Conservation (phyloP, 345 rosid genomes). For the Citrus inodora region DNA sequence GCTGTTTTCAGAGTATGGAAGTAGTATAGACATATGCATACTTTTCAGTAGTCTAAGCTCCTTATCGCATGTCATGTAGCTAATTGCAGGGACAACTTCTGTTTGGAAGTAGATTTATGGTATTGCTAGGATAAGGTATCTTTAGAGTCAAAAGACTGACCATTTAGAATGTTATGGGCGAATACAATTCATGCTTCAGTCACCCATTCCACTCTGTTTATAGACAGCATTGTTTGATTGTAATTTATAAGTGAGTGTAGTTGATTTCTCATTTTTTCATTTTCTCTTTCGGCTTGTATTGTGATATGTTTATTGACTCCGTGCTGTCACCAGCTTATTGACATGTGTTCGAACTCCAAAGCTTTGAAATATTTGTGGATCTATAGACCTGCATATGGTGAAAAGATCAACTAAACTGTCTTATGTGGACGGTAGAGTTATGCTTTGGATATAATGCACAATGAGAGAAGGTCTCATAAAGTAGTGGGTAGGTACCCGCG, state of each 20-base stretch:
- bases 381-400: background rate
- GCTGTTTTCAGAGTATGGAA: background rate
- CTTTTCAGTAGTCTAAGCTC: background rate
- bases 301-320: background rate
- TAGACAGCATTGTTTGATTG: background rate
- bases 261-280: background rate
- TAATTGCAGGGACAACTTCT: background rate
- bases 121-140: background rate
- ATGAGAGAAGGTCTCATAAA: background rate
- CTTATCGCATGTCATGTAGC: background rate
- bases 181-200: background rate
- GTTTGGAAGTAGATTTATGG: background rate
- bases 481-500: no score
- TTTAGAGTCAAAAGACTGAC: background rate
- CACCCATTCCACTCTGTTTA: background rate
- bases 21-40: background rate
- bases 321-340: background rate
- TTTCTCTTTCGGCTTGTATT: background rate
- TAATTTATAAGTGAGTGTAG: background rate
- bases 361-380: background rate
- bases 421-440: constrained; percentile 1
- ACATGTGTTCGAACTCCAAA: background rate
- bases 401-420: background rate
- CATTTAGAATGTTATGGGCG: background rate
- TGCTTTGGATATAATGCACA: no score